Base-by-base conservation (phyloP, 1,284 basidiomycete species). In the Cryptococcus amylolentus region DNA sequence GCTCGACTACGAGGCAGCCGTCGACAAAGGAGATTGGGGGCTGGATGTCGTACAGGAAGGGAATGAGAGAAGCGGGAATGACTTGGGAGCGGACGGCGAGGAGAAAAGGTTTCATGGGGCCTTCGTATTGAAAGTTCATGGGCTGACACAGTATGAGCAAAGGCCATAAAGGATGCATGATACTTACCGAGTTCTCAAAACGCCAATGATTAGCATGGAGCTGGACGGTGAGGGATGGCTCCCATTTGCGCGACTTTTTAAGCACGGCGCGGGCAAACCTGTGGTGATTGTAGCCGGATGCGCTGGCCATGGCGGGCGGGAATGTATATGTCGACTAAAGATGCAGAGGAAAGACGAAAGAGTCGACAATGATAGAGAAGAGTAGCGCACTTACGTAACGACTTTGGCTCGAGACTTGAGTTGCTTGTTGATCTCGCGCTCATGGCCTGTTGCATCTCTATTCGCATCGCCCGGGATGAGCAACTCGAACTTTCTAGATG, bases 401-500 rank as follows among this genome's bases (percentile, higher is more conserved):
- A 2, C 23, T 23, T 23, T 23, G 23, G 23, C 23, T 23, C 23
- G 20, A 20, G 20, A 20, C 31, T 10, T 35, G 31, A 35, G 42
- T n/a, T 44, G 42, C 26, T n/a, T 44, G 42, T 44, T 44, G 42
- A 18, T 42, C 18, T 8, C 42, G 42, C 42, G 42, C 31, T 35
- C 10, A 35, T 35, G 31, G 10, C 31, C 31, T 35, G 31, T n/a
- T 13, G 23, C 16, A 23, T 18, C 42, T 26, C 26, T 40, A 46
- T 27, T 20, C 16, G 14, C 12, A 28, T 20, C 31, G 26, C 20
- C n/a, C 54, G 63, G 20, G 27, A 77, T 77, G 76, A 75, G 72
- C 66, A 81, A 81, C 60, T 79, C 78, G 38, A 81, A 80, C 69
- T 82, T 82, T 62, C 71, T 82, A 54, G 80, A 82, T 61, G 81